Evolutionary conservation across 345 rosid genomes (phyloP).

Genomic region (Corchorus capsularis): DNA sequence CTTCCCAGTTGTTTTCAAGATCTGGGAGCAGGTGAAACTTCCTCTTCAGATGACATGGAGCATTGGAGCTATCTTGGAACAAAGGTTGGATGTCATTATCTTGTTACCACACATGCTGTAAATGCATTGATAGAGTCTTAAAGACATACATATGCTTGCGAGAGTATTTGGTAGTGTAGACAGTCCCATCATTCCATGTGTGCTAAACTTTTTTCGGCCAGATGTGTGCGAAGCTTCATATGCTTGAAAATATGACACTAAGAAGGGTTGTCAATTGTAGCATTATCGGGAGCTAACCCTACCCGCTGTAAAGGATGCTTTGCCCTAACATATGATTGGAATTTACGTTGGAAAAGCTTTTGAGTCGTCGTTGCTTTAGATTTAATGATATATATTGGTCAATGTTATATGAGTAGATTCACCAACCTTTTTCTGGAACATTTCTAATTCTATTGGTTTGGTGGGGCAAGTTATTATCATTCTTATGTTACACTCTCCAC

Average conservation of each 20-base stretch:
- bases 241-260: background rate
- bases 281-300: background rate
- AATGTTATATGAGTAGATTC: background rate
- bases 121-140: constrained; percentile 19
- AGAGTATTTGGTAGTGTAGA: constrained; percentile 9
- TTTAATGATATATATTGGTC: background rate
- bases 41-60: background rate
- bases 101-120: constrained; percentile 11
- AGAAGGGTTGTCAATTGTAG: constrained; percentile 5
- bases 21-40: constrained; percentile 10
- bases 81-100: constrained; percentile 7
- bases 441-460: background rate
- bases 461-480: background rate
- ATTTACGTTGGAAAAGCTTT: background rate
- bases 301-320: background rate
- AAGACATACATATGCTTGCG: background rate
- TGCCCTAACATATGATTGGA: background rate
- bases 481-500: too few relatives aligned
- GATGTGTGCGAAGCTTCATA: constrained; percentile 19
- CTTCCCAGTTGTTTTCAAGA: constrained; percentile 8
- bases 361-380: background rate
- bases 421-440: background rate
- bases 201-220: too few relatives aligned
- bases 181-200: constrained; percentile 7
- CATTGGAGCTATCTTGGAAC: constrained; percentile 8